Percentiles rank a stretch among this genome's conserved stretches.
These are phyloP conservation scores for Pythium oligandrum DNA, from an alignment of 352 stramenopile genomes.

Conservation along the genomic window DNA sequence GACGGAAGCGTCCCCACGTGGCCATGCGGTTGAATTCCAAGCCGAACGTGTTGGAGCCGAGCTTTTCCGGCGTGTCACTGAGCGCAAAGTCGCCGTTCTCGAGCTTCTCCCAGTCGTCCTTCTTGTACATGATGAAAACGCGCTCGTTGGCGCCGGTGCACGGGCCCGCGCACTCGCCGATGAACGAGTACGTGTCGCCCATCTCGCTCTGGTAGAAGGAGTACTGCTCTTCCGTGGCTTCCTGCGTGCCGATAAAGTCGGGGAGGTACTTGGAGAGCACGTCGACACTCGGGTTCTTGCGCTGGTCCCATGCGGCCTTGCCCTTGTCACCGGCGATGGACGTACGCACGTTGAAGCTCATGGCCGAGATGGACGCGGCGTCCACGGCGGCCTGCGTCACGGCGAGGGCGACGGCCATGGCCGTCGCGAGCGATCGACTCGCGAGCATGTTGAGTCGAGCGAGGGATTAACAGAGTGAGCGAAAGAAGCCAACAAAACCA, in stretches of 20 bases:
- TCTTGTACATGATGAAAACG: constrained; percentile 5
- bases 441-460: not conserved
- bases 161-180: constrained; percentile 5
- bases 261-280: not conserved
- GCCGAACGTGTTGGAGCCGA: constrained; percentile 14
- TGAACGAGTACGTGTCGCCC: constrained; percentile 4
- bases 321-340: not conserved
- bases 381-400: not conserved
- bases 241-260: constrained; percentile 11
- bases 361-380: constrained; percentile 18
- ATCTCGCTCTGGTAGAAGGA: constrained; percentile 1
- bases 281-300: not conserved
- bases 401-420: not conserved
- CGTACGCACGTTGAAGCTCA: constrained; percentile 6
- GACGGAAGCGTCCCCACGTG: constrained; percentile 16
- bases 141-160: constrained; percentile 2
- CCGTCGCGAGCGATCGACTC: not conserved
- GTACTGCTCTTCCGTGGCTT: constrained; percentile 6
- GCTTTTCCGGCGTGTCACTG: not conserved
- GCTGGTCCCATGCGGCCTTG: not conserved
- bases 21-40: constrained; percentile 15
- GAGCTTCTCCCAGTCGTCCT: constrained; percentile 3
- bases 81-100: constrained; percentile 4
- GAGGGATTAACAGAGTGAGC: too few relatives aligned
- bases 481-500: too few relatives aligned